Evolutionary conservation across 306 rosid species (phyloP).

Genomic region (Phaseolus lunatus): DNA sequence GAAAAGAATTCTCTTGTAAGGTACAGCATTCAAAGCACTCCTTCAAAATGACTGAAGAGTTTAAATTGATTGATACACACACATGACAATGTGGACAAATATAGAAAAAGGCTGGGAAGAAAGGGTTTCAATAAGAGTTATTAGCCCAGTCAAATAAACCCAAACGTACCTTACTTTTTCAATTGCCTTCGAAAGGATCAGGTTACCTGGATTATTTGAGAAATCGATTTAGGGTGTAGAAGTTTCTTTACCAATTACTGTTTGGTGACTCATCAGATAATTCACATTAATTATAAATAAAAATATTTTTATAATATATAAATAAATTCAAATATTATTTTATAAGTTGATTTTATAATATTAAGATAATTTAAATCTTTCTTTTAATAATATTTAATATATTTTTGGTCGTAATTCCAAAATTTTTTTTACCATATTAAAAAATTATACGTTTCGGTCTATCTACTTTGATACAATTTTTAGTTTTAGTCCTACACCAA

Average conservation of each 20-base stretch:
- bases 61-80: constrained; percentile 6
- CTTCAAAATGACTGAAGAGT: constrained; percentile 38
- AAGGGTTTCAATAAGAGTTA: background rate
- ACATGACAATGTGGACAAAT: constrained; percentile 32
- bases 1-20: background rate
- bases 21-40: background rate
- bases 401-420: background rate
- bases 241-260: constrained; percentile 1
- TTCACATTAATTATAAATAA: no score
- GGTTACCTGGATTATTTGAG: background rate
- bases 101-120: constrained; percentile 18
- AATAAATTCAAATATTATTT: no score
- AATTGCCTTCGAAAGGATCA: background rate
- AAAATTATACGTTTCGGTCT: background rate
- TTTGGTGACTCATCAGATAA: background rate
- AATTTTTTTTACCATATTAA: no score
- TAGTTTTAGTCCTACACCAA: background rate
- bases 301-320: no score
- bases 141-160: background rate
- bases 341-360: no score
- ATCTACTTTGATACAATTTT: background rate
- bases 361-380: no score
- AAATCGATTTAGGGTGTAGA: background rate
- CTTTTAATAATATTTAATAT: no score
- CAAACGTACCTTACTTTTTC: background rate